Evolutionary conservation across 257 asterid genomes (phyloP), one percentile per base, ranked within the genome.

Genomic region (Verbascum thapsus): DNA sequence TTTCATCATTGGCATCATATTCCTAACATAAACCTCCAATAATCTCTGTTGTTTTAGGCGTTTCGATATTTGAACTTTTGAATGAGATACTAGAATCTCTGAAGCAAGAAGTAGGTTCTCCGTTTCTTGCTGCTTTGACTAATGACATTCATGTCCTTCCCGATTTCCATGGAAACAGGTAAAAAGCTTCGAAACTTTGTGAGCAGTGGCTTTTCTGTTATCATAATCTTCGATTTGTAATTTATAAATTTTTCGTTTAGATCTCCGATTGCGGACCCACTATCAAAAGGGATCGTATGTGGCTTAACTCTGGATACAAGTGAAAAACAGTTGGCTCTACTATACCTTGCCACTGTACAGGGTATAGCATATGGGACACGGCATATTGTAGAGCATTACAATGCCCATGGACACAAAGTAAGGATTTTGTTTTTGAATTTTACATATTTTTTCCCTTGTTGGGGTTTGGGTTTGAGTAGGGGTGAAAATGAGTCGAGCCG

Each of bases 81-180:
- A 90, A 85, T 49, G 94, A 90, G 85, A 82, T 83, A 51, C 67
- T 92, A 83, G 94, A 85, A 70, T 72, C 77, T 38, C 44, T 75
- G 75, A 80, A 76, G 79, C 78, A 72, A 61, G 95, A 85, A 56
- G 69, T 15, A 55, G 82, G 80, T 45, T 74, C 88, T 42, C 91
- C 87, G 22, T 87, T 85, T 74, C 63, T 85, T 73, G 90, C 97
- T 61, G 79, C 96, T 71, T 71, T 94, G 83, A 85, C 99, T n/a
- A 71, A 42, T 35, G 89, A 87, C 68, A 64, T 84, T 6, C 99
- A 94, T 39, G 74, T 94, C 73, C 87, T 94, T 67, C 96, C 99
- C 2, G 97, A 94, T 78, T 92, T 92, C 75, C 99, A 92, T 73
- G 99, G 99, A 44, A 92, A 92, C 87, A 87, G 98, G 98, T 91